These are phyloP conservation scores for Westerdykella aurantiaca DNA, from an alignment of 2,329 filamentous ascomycete genomes.

Conservation along the genomic window DNA sequence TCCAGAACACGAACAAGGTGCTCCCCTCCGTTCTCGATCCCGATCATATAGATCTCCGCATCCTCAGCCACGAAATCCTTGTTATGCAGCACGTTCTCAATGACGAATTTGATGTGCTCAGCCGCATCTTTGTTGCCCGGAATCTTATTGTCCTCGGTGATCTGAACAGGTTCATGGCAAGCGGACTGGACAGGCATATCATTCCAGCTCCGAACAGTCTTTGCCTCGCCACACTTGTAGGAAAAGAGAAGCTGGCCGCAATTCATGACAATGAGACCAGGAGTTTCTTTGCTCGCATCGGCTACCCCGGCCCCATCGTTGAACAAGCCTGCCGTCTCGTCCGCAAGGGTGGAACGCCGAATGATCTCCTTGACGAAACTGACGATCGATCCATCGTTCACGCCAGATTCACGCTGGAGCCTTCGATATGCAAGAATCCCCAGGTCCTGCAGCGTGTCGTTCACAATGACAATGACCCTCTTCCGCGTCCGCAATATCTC, in stretches of 20 bases:
- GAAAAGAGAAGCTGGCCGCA: conserved; percentile 73
- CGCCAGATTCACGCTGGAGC: conserved; percentile 56
- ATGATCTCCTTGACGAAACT: conserved; percentile 52
- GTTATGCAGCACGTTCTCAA: conserved; percentile 55
- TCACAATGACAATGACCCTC: conserved; percentile 68
- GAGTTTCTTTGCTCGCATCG: conserved; percentile 24
- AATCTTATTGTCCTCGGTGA: conserved; percentile 58
- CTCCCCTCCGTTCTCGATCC: conserved; percentile 61
- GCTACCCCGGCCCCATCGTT: conserved; percentile 17
- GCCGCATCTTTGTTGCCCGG: conserved; percentile 51
- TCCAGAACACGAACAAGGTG: conserved; percentile 55
- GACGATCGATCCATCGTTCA: conserved; percentile 65
- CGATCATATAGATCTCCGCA: conserved; percentile 64
- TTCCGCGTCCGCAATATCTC: conserved; percentile 50
- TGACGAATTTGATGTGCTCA: conserved; percentile 62
- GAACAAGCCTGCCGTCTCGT: conserved; percentile 8
- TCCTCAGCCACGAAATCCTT: conserved; percentile 40
- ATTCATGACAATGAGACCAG: conserved; percentile 70
- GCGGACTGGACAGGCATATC: conserved; percentile 55
- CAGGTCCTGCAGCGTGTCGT: conserved; percentile 65
- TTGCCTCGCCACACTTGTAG: conserved; percentile 53
- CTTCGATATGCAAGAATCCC: conserved; percentile 69
- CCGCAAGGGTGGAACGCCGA: conserved; percentile 16
- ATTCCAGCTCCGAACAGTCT: conserved; percentile 55
- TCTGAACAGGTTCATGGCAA: conserved; percentile 51